Conservation (phyloP, 1,284 basidiomycete genomes). For the Naganishia cerealis region DNA sequence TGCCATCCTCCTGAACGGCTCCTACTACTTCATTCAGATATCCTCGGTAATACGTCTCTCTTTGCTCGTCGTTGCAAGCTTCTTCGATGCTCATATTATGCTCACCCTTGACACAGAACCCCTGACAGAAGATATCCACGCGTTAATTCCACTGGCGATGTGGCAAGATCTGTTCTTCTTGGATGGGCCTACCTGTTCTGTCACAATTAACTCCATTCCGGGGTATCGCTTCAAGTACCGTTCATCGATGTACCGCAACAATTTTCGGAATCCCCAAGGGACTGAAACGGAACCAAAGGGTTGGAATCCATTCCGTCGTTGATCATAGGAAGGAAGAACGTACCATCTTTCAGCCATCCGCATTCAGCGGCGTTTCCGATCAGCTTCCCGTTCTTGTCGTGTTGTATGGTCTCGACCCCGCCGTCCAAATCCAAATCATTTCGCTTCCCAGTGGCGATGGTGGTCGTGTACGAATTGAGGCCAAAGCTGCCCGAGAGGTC, state of each 20-base stretch:
- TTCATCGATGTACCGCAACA: slow-evolving; percentile 68
- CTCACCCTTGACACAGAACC: slow-evolving; percentile 71
- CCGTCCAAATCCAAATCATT: slow-evolving; percentile 62
- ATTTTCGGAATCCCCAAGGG: slow-evolving; percentile 53
- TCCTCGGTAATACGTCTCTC: slow-evolving; percentile 68
- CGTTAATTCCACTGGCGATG: background rate
- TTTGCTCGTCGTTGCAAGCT: slow-evolving; percentile 64
- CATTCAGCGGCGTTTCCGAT: slow-evolving; percentile 66
- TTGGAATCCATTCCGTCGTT: background rate
- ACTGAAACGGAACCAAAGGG: slow-evolving; percentile 29
- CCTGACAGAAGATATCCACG: slow-evolving; percentile 60
- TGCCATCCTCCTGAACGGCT: slow-evolving; percentile 66
- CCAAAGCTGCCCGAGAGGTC: slow-evolving; percentile 65
- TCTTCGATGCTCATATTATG: slow-evolving; percentile 59
- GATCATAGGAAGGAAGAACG: slow-evolving; percentile 31
- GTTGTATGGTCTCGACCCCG: slow-evolving; percentile 64
- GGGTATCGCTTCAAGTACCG: slow-evolving; percentile 69
- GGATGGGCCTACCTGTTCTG: slow-evolving; percentile 28
- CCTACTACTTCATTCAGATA: slow-evolving; percentile 63
- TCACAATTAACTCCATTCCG: slow-evolving; percentile 37
- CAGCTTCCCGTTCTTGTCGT: slow-evolving; percentile 64
- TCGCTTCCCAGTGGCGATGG: slow-evolving; percentile 19
- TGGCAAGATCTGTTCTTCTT: background rate
- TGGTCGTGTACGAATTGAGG: slow-evolving; percentile 34
- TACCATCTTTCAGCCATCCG: slow-evolving; percentile 33